These are phyloP conservation scores for Albophoma yamanashiensis DNA, from an alignment of 2,329 filamentous ascomycete genomes.

Conservation along the genomic window DNA sequence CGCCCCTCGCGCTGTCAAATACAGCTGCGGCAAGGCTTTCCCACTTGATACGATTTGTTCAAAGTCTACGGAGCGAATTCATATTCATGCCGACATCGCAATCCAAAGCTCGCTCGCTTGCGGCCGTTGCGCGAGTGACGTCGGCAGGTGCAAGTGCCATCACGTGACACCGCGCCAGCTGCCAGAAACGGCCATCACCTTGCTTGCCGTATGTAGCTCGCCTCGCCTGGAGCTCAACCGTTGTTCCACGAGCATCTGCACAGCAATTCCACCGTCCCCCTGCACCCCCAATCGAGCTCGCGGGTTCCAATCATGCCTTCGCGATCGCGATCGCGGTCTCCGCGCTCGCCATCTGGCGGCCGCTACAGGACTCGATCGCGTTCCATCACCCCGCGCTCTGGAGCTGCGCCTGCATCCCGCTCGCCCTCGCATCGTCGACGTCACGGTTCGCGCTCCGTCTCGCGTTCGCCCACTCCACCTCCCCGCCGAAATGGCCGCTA, in stretches of 20 bases:
- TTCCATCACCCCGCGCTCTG: slow-evolving; percentile 22
- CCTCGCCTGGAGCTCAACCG: background rate
- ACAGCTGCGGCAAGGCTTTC: background rate
- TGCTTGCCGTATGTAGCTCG: background rate
- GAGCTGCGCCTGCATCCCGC: slow-evolving; percentile 15
- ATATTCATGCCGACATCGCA: background rate
- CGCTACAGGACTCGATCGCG: slow-evolving; percentile 22
- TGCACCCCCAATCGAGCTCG: background rate
- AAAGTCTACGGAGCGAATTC: background rate
- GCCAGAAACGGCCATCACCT: background rate
- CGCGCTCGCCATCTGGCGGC: slow-evolving; percentile 18
- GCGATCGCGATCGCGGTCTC: slow-evolving; percentile 8
- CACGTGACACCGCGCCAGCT: slow-evolving; percentile 5
- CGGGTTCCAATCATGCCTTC: slow-evolving; percentile 13
- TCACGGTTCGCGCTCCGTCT: slow-evolving; percentile 21
- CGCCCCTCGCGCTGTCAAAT: background rate
- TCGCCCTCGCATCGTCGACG: slow-evolving; percentile 20
- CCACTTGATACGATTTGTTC: background rate
- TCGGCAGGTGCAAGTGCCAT: background rate
- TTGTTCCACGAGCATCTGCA: background rate
- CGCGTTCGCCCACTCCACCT: slow-evolving; percentile 18
- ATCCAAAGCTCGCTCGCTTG: no score
- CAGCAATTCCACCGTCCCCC: background rate
- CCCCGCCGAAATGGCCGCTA: slow-evolving; percentile 22
- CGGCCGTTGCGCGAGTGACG: background rate